phyloP scores from a whole-genome alignment of 768 basidiomycete genomes.

The Boletus tomentosulus region DNA sequence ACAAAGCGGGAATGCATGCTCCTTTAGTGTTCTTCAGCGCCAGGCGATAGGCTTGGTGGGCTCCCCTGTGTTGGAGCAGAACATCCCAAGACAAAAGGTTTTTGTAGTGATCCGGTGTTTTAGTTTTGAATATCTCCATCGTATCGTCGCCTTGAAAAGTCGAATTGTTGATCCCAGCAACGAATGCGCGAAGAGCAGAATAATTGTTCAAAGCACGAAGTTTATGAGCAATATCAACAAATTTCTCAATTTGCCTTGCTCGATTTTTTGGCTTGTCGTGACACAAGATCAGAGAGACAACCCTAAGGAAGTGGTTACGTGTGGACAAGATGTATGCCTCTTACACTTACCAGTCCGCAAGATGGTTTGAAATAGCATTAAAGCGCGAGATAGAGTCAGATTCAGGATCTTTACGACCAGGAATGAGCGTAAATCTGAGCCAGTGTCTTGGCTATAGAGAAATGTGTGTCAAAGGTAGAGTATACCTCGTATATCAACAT shows the following conservation, averaged over 20 bases:
- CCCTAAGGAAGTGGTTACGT: conserved; percentile 48
- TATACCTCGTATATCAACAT: conserved; percentile 14
- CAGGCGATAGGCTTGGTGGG: conserved; percentile 88
- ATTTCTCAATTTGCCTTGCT: conserved; percentile 81
- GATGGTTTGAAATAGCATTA: conserved; percentile 73
- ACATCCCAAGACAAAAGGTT: conserved; percentile 80
- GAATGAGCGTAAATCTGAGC: conserved; percentile 72
- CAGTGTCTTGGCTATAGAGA: conserved; percentile 74
- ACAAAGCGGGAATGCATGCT: conserved; percentile 85
- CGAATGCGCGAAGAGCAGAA: conserved; percentile 85
- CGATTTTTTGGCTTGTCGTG: conserved; percentile 75
- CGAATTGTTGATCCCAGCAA: conserved; percentile 89
- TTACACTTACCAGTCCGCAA: conserved; percentile 69
- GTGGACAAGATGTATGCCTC: not conserved
- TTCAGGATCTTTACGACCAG: conserved; percentile 59
- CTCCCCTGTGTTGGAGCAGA: conserved; percentile 73
- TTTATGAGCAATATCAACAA: conserved; percentile 77
- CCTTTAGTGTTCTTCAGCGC: conserved; percentile 83
- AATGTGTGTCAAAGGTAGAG: not conserved
- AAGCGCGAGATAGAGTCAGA: conserved; percentile 70
- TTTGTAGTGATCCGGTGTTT: conserved; percentile 67
- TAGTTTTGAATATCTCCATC: conserved; percentile 66
- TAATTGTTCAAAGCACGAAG: conserved; percentile 88
- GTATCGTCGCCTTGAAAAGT: conserved; percentile 75
- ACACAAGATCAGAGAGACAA: conserved; percentile 84